phyloP scores from a whole-genome alignment of 768 basidiomycete species.

The Russula brevipes region DNA sequence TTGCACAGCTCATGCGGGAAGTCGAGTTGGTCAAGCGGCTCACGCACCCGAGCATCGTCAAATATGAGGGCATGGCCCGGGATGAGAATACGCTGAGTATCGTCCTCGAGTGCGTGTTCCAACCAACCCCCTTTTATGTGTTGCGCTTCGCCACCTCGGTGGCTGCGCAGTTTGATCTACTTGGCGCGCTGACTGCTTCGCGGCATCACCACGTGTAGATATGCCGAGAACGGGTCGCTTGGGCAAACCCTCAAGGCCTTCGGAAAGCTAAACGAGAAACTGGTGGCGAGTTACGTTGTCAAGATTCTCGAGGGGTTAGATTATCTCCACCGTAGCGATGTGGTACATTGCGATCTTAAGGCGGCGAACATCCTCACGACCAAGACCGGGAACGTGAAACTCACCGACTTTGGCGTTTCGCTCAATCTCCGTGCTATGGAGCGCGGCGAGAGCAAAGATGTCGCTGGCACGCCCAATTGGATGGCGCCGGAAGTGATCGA shows the following conservation, averaged over 20 bases:
- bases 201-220: slow-evolving; percentile 45
- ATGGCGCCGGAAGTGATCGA: slow-evolving; percentile 99
- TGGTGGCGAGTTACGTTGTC: slow-evolving; percentile 90
- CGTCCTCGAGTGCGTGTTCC: slow-evolving; percentile 75
- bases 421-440: slow-evolving; percentile 91
- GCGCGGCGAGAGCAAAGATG: slow-evolving; percentile 66
- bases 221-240: slow-evolving; percentile 93
- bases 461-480: slow-evolving; percentile 97
- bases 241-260: slow-evolving; percentile 91
- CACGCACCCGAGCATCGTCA: slow-evolving; percentile 92
- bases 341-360: slow-evolving; percentile 97
- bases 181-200: background rate
- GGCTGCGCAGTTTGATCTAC: background rate
- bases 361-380: slow-evolving; percentile 99
- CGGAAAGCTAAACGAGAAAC: slow-evolving; percentile 85
- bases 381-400: slow-evolving; percentile 95
- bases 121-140: slow-evolving; percentile 12
- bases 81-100: slow-evolving; percentile 88
- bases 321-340: slow-evolving; percentile 84
- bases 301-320: slow-evolving; percentile 95
- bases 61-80: slow-evolving; percentile 93
- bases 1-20: slow-evolving; percentile 87
- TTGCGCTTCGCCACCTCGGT: background rate
- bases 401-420: slow-evolving; percentile 96
- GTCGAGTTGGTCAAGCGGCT: slow-evolving; percentile 89